Evolutionary conservation across 768 basidiomycete genomes (phyloP), one percentile per base, ranked within the genome.

Genomic region (Lanmaoa pseudosensibilis): DNA sequence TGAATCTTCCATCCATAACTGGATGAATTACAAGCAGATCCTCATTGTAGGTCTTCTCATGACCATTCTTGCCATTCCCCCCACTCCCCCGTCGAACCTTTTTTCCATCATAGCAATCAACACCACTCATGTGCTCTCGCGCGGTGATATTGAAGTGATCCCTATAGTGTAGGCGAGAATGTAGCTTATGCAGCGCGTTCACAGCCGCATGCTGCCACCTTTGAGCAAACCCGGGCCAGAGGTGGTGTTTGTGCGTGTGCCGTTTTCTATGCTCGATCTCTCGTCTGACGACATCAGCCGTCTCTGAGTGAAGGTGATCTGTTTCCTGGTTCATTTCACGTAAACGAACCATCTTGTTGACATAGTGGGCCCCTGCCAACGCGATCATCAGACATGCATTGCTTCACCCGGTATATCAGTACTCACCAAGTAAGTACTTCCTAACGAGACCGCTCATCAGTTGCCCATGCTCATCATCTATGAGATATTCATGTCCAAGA

Each of bases 401-500:
- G 9, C 43, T 32, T 50, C 2, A 18, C 13, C 21, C 11, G 4
- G 10, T 9, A 25, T 27, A 40, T 41, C 10, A 11, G 27, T 32
- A 56, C 65, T 11, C 59, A 90, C 93, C 94, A 41, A 96, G 80
- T 3, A 95, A 75, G 73, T 94, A 95, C 62, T 86, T 87, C 60
- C 94, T 78, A 32, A 95, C 88, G 50, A 96, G 83, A 23, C 78
- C 73, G 66, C 87, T 90, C 82, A 91, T 83, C 58, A 91, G 74
- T 59, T 86, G 81, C 10, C 93, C 94, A 51, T 81, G 80, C 70
- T 97, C 94, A 55, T 92, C 87, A 64, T 94, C 92, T 25, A 95
- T 79, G 39, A 95, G 80, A 62, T 84, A 85, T 55, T 78, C 78
- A 21, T 83, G 78, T 19, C 82, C 84, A 60, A 83, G 83, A 33